A percentile compares a stretch with the other conserved stretches of the same genome.
Evolutionary conservation across 495 filamentous ascomycete species (phyloP).

Genomic region (Podospora anserina): DNA sequence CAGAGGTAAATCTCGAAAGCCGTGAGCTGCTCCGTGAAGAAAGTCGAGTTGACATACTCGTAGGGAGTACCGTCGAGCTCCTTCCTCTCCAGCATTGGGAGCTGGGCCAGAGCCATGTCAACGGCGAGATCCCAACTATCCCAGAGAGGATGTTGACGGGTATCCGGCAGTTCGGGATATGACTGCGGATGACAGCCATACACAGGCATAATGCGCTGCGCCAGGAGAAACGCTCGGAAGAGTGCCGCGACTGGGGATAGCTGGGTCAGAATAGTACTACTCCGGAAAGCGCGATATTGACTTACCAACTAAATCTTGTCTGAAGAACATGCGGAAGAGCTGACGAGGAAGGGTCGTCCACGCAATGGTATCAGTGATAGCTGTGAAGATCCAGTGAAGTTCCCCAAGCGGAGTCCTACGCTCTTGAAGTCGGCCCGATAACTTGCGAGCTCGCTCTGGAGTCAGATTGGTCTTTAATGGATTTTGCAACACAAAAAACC

Average conservation of each 20-base stretch:
- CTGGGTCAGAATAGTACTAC: neutral
- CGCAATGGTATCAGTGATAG: slow-evolving; percentile 97
- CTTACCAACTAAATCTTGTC: slow-evolving; percentile 87
- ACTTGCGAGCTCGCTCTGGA: slow-evolving; percentile 73
- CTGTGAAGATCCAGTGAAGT: slow-evolving; percentile 98
- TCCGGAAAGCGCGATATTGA: neutral
- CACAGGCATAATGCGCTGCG: slow-evolving; percentile 90
- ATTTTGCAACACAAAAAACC: slow-evolving; percentile 92
- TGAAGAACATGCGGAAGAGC: slow-evolving; percentile 92
- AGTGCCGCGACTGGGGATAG: slow-evolving; percentile 68
- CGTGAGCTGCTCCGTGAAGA: slow-evolving; percentile 95
- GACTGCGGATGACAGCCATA: slow-evolving; percentile 94
- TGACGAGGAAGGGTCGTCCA: slow-evolving; percentile 90
- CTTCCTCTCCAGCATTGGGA: slow-evolving; percentile 73
- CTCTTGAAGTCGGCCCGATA: slow-evolving; percentile 84
- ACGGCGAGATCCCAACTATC: slow-evolving; percentile 97
- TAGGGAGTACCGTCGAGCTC: slow-evolving; percentile 72
- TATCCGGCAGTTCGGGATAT: slow-evolving; percentile 82
- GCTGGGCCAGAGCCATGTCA: slow-evolving; percentile 89
- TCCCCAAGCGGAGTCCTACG: slow-evolving; percentile 93
- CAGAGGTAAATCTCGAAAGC: slow-evolving; percentile 97
- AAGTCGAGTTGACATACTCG: slow-evolving; percentile 90
- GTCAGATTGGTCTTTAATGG: slow-evolving; percentile 72
- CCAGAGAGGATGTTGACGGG: slow-evolving; percentile 91
- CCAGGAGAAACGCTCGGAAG: slow-evolving; percentile 92